A percentile compares a stretch with the other conserved stretches of the same genome.
Conservation (phyloP, 2,329 filamentous ascomycete species). For the Erysiphe pulchra region DNA sequence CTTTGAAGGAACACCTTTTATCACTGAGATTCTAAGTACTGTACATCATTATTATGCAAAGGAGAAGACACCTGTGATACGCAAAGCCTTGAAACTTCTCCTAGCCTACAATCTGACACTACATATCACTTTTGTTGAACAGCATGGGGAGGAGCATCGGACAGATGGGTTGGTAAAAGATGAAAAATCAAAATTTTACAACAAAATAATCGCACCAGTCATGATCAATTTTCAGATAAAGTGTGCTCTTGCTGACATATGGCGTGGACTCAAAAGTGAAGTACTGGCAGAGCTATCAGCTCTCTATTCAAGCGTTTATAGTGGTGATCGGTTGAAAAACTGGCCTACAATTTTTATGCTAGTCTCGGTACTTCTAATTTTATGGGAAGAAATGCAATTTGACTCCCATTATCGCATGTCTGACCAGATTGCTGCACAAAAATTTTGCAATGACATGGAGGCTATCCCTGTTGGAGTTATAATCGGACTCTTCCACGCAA, state of each 20-base stretch:
- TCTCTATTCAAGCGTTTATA: conserved; percentile 94
- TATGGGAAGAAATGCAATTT: conserved; percentile 98
- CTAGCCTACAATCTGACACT: conserved; percentile 88
- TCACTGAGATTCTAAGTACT: conserved; percentile 90
- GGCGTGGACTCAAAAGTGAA: conserved; percentile 90
- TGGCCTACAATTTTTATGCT: conserved; percentile 98
- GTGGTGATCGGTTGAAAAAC: conserved; percentile 89
- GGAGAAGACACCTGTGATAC: conserved; percentile 68
- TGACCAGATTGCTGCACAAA: conserved; percentile 60
- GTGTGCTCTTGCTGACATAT: conserved; percentile 90
- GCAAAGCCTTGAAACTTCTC: conserved; percentile 84
- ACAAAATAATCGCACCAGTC: conserved; percentile 77
- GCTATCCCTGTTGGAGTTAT: conserved; percentile 87
- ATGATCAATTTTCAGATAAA: conserved; percentile 99
- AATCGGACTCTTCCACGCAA: conserved; percentile 88
- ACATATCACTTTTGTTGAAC: conserved; percentile 86
- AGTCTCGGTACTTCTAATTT: conserved; percentile 70
- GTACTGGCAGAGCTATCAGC: conserved; percentile 79
- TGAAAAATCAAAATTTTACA: conserved; percentile 62
- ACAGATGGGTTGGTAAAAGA: conserved; percentile 68
- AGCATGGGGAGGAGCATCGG: conserved; percentile 53
- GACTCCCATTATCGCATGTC: conserved; percentile 90
- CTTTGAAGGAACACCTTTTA: conserved; percentile 83
- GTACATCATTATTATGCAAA: conserved; percentile 81
- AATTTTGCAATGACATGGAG: conserved; percentile 95